Evolutionary conservation across 495 filamentous ascomycete genomes (phyloP), one percentile per base, ranked within the genome.

Genomic region (Podospora bellae-mahoneyi): DNA sequence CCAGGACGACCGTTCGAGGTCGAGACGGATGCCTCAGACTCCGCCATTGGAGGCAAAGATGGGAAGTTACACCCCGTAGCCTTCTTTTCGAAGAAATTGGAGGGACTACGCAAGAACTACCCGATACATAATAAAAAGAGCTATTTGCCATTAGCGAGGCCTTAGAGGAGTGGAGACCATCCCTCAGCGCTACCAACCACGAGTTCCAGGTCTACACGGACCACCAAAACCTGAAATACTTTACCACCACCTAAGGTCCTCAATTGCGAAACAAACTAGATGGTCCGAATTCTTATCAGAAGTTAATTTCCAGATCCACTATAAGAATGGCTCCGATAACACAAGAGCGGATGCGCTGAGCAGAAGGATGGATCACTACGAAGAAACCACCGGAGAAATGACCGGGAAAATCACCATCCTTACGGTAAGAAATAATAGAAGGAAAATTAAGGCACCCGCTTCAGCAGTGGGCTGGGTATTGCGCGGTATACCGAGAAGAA

Each of bases 271-370:
- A 60, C 61, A 79, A 69, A 72, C 68, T 3, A 0, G 62, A 53
- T 79, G 67, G 66, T 55, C 59, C 2, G 62, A 75, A 55, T 73
- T 70, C 58, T 64, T 82, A 3, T 68, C 56, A 0, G 2, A 65
- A 26, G 80, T 77, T 62, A 71, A 81, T 48, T 79, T 79, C 48
- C 59, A 56, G 9, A 76, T 78, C 61, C 30, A 66, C 26, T 75
- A 79, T 64, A 23, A 62, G 16, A 63, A 63, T 7, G 66, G 71
- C 56, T 44, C 28, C 64, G 30, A 73, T 56, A 61, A 68, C 7
- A 19, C 63, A 64, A 32, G 32, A 63, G 59, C 56, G 2, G 57
- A 77, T 60, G 63, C 28, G 16, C 58, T 70, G 6, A 68, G 34
- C 26, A 64, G 53, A 23, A 9, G 62, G 28, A 5, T 32, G 10